phyloP scores from a whole-genome alignment of 805 yeast species.

The Limtongia smithiae region DNA sequence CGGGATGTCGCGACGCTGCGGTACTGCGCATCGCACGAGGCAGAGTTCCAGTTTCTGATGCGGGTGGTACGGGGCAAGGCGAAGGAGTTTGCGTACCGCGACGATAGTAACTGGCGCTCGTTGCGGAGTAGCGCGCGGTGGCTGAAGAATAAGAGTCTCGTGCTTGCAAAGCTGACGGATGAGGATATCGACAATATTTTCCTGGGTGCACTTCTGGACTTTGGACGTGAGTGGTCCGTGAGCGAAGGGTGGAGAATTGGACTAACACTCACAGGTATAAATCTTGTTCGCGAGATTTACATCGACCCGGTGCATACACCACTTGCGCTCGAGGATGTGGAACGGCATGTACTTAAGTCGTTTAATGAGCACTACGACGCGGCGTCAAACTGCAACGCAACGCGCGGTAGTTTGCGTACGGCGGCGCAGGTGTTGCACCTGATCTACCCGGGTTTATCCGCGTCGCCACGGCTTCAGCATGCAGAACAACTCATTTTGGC shows the following conservation, averaged over 20 bases:
- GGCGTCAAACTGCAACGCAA: constrained; percentile 43
- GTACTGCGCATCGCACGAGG: constrained; percentile 17
- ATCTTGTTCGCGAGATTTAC: constrained; percentile 25
- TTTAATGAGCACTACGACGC: constrained; percentile 45
- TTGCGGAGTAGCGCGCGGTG: constrained; percentile 22
- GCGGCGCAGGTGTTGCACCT: constrained; percentile 36
- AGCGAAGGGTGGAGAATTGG: not conserved
- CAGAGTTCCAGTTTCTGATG: constrained; percentile 22
- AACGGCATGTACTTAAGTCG: constrained; percentile 25
- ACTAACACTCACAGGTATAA: constrained; percentile 25
- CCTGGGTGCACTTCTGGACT: constrained; percentile 21
- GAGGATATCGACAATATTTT: constrained; percentile 26
- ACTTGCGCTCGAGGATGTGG: constrained; percentile 16
- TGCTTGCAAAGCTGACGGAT: constrained; percentile 28
- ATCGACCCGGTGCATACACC: constrained; percentile 20
- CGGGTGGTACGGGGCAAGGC: constrained; percentile 20
- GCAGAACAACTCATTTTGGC: constrained; percentile 33
- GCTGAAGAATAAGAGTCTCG: constrained; percentile 21
- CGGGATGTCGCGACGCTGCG: constrained; percentile 16
- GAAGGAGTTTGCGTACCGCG: constrained; percentile 26
- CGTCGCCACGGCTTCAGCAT: constrained; percentile 16
- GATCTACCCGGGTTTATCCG: constrained; percentile 12
- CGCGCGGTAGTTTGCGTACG: constrained; percentile 42
- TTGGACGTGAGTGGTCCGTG: constrained; percentile 15
- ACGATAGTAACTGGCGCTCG: constrained; percentile 27